Conservation (phyloP, 495 filamentous ascomycete genomes). For the Aspergillus biplanus region DNA sequence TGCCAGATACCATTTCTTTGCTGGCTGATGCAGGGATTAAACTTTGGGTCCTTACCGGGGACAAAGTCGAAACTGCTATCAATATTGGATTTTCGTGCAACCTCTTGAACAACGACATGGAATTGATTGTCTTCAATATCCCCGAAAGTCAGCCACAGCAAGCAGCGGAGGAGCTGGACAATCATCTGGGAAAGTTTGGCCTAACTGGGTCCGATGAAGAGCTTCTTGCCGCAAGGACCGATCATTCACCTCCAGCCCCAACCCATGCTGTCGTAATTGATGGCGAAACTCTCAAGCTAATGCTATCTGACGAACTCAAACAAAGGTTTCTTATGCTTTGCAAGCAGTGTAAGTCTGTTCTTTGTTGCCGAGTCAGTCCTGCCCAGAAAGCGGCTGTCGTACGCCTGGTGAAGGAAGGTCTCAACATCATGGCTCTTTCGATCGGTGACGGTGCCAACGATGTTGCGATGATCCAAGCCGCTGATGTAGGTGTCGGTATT, state of each 20-base stretch:
- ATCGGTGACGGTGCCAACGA: conserved; percentile 99
- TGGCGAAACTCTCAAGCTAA: conserved; percentile 89
- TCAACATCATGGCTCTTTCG: conserved; percentile 96
- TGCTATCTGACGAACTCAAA: conserved; percentile 77
- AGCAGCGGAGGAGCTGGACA: conserved; percentile 72
- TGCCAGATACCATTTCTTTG: conserved; percentile 93
- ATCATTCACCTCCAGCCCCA: conserved; percentile 80
- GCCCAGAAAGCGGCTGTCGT: conserved; percentile 98
- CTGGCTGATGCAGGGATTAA: conserved; percentile 96
- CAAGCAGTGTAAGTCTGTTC: conserved; percentile 95
- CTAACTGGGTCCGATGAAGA: conserved; percentile 90
- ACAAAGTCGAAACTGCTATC: conserved; percentile 99
- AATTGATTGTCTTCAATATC: conserved; percentile 88
- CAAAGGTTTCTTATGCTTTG: conserved; percentile 94
- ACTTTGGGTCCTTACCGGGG: conserved; percentile 98
- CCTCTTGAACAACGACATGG: conserved; percentile 95
- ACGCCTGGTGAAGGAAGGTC: conserved; percentile 86
- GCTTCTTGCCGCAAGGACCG: conserved; percentile 72
- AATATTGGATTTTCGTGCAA: conserved; percentile 99
- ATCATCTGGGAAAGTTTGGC: conserved; percentile 69
- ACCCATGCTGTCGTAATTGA: conserved; percentile 98
- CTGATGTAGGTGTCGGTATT: conserved; percentile 97
- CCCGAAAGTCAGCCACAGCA: conserved; percentile 68
- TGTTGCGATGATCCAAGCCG: conserved; percentile 99
- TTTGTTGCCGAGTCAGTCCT: conserved; percentile 97